Percentiles rank a stretch among this genome's conserved stretches.
These are phyloP conservation scores for Phycomyces blakesleeanus DNA, from an alignment of 192 early-diverging fungal species.

Conservation along the genomic window DNA sequence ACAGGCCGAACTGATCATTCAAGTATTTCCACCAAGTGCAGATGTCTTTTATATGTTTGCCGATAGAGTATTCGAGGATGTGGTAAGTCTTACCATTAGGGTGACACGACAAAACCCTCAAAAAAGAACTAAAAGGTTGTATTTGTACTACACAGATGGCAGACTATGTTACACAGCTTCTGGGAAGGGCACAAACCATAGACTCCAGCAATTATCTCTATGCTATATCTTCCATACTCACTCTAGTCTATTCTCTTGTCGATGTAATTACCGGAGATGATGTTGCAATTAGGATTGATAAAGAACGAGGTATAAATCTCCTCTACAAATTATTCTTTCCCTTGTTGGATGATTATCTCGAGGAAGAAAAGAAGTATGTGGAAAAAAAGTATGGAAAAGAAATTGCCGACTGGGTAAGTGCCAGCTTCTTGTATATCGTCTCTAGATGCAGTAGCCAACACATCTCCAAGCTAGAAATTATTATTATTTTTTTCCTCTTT, in stretches of 20 bases:
- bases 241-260: constrained; percentile 58
- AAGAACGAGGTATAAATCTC: constrained; percentile 47
- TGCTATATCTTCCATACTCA: constrained; percentile 57
- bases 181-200: constrained; percentile 55
- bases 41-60: constrained; percentile 72
- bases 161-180: constrained; percentile 66
- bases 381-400: constrained; percentile 50
- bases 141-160: constrained; percentile 45
- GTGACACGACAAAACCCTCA: not conserved
- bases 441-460: not conserved
- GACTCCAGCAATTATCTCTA: constrained; percentile 67
- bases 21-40: constrained; percentile 66
- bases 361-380: constrained; percentile 62
- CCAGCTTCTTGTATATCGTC: not conserved
- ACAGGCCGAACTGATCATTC: constrained; percentile 57
- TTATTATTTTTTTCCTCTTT: too few relatives aligned
- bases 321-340: constrained; percentile 60
- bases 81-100: constrained; percentile 31
- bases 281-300: constrained; percentile 38
- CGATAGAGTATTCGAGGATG: constrained; percentile 80
- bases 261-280: constrained; percentile 36
- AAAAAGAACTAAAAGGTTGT: too few relatives aligned
- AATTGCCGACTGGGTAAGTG: constrained; percentile 62
- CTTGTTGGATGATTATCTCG: constrained; percentile 64
- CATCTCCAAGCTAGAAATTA: too few relatives aligned